These are phyloP conservation scores for Neofusicoccum umdonicola DNA, from an alignment of 2,329 filamentous ascomycete species.

Conservation along the genomic window DNA sequence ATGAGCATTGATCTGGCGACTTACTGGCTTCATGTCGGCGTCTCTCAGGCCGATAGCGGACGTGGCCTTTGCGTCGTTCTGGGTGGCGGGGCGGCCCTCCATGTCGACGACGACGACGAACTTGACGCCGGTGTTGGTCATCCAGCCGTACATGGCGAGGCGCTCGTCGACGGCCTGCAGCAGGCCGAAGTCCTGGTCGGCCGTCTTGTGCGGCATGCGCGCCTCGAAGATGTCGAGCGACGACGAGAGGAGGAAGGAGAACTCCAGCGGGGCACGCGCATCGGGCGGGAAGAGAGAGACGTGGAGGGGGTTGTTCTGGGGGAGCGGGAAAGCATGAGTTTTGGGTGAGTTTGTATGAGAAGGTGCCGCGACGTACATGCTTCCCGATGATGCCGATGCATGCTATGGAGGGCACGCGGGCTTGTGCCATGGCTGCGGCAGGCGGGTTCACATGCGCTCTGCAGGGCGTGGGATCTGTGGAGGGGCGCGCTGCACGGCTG, in stretches of 20 bases:
- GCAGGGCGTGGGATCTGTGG: neutral
- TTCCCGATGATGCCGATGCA: slow-evolving; percentile 93
- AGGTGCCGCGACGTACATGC: slow-evolving; percentile 59
- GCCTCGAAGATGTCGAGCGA: slow-evolving; percentile 93
- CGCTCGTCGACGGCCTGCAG: slow-evolving; percentile 93
- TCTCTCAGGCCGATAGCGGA: slow-evolving; percentile 70
- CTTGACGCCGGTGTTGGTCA: slow-evolving; percentile 93
- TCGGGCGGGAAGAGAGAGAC: slow-evolving; percentile 81
- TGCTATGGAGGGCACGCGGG: slow-evolving; percentile 70
- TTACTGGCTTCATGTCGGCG: slow-evolving; percentile 79
- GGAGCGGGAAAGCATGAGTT: slow-evolving; percentile 15
- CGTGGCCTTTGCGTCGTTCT: slow-evolving; percentile 32
- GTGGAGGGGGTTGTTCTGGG: slow-evolving; percentile 92
- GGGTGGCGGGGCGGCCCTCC: slow-evolving; percentile 61
- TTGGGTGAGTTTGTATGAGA: neutral
- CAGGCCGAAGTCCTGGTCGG: slow-evolving; percentile 83
- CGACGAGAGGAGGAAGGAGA: slow-evolving; percentile 84
- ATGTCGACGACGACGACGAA: slow-evolving; percentile 90
- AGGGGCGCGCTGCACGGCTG: neutral
- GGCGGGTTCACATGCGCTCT: slow-evolving; percentile 4
- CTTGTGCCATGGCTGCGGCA: slow-evolving; percentile 38
- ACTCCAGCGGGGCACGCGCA: slow-evolving; percentile 77
- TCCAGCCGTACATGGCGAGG: slow-evolving; percentile 89
- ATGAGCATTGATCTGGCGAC: slow-evolving; percentile 26
- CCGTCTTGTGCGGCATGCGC: slow-evolving; percentile 68